A percentile compares a stretch with the other conserved stretches of the same genome.
Conservation (phyloP, 345 rosid species). For the Brassica incana region DNA sequence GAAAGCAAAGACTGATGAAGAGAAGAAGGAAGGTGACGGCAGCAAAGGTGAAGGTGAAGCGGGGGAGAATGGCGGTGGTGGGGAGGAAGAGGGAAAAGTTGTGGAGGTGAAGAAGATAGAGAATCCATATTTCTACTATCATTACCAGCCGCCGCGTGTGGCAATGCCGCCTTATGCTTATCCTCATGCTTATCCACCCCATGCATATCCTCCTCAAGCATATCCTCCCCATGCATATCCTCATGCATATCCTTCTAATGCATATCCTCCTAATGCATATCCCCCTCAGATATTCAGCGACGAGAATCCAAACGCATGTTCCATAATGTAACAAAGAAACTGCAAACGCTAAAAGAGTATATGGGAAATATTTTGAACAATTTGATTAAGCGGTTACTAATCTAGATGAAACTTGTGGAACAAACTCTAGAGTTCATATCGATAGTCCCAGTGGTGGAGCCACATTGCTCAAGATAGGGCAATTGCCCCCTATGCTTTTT, state of each 20-base stretch:
- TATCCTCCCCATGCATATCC: neutral
- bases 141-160: conserved; percentile 49
- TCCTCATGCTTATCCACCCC: neutral
- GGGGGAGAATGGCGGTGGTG: conserved; percentile 22
- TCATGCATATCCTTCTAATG: conserved; percentile 1
- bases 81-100: conserved; percentile 43
- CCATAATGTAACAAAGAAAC: conserved; percentile 56
- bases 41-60: conserved; percentile 26
- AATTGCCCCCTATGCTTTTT: no score
- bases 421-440: neutral
- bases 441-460: neutral
- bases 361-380: conserved; percentile 31
- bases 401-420: neutral
- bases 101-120: conserved; percentile 70
- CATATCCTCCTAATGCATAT: conserved; percentile 17
- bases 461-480: neutral
- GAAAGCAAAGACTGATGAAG: conserved; percentile 30
- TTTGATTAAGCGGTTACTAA: conserved; percentile 20
- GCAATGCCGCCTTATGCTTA: conserved; percentile 34
- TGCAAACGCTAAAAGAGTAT: conserved; percentile 12
- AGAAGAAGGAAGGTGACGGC: conserved; percentile 29
- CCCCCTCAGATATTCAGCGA: conserved; percentile 78
- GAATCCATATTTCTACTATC: conserved; percentile 42
- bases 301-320: conserved; percentile 89
- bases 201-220: neutral